Base-by-base conservation (phyloP, 169 alveolate species). In the Plasmodium chabaudi region DNA sequence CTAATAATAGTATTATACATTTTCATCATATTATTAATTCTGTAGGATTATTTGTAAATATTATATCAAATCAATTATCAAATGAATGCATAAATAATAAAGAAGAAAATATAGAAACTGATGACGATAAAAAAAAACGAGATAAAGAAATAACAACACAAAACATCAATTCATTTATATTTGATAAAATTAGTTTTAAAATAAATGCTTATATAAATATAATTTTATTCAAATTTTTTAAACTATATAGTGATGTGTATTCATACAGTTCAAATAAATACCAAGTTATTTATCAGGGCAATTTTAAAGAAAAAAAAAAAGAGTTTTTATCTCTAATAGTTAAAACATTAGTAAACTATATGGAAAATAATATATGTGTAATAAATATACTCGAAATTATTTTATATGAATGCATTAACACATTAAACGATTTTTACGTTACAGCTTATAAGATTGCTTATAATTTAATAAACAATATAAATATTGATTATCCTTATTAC, bases 361-460 rank as follows among this genome's bases (percentile, higher is more conserved):
- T 86, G 27, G 42, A 46, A 1, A 12, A 63, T n/a, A 69, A 69
- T 21, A 39, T 47, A n/a, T 86, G 69, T 63, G 82, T 63, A 59
- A 59, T 72, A 2, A 86, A 86, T 55, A 86, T 86, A 27, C 51
- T 86, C 21, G 91, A 86, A 17, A 65, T 86, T 6, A 47, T 86
- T 70, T 70, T 86, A 56, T 86, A 86, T 49, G 61, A 86, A 49
- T 69, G 87, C 15, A 61, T 86, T 44, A 70, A 57, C 17, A 86
- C 25, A 59, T 72, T 86, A 72, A 86, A 23, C 19, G 61, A 86
- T 72, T 61, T 59, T 23, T 86, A 86, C 21, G 42, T 86, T 56
- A n/a, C 59, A n/a, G 47, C 71, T 0, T 86, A 86, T 71, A 86
- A 86, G 59, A 7, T 86, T 70, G 73, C 70, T 9, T 86, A 70